Evolutionary conservation across 2,329 filamentous ascomycete species (phyloP), one percentile per base, ranked within the genome.

Genomic region (Cytospora piceicola): DNA sequence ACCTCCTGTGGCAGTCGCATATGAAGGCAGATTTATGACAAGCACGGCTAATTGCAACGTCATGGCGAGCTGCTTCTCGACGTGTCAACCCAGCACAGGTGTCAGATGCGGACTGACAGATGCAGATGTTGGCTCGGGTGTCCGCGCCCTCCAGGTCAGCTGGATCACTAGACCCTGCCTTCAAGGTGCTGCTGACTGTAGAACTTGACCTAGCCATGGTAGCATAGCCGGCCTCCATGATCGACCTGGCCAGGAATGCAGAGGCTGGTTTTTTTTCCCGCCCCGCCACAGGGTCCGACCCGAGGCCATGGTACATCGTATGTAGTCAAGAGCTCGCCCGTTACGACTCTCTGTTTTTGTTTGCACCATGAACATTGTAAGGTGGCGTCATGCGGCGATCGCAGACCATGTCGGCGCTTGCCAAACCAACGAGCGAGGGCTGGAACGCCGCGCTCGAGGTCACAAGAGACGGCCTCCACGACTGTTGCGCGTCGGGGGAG

Each of bases 311-410:
- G 64, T 49, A 54, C 57, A 58, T 34, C 36, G 42, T n/a, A 46
- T 8, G 20, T 46, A 63, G 64, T 42, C 64, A 53, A 56, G 36
- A 52, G 34, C 65, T 64, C 22, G 58, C 53, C 58, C 34, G 34
- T 61, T 58, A 53, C 63, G 58, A 62, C 65, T 24, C 34, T 53
- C 53, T 24, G 32, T n/a, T n/a, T n/a, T n/a, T n/a, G 29, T 36
- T 51, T 49, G 53, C 53, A 58, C 17, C 53, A 52, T 6, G 46
- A 30, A 24, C 9, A 24, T 52, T 24, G 24, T 39, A 29, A 39
- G 34, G 49, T 51, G 36, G 58, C 62, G 42, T 56, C 62, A 61
- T 60, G 55, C 32, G 53, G 46, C 52, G 55, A 56, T 24, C 29
- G n/a, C 34, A 32, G 36, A 42, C 24, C 49, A 51, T 42, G 56